phyloP scores from a whole-genome alignment of 2,329 filamentous ascomycete genomes.

The Sarocladiaceae sp. region DNA sequence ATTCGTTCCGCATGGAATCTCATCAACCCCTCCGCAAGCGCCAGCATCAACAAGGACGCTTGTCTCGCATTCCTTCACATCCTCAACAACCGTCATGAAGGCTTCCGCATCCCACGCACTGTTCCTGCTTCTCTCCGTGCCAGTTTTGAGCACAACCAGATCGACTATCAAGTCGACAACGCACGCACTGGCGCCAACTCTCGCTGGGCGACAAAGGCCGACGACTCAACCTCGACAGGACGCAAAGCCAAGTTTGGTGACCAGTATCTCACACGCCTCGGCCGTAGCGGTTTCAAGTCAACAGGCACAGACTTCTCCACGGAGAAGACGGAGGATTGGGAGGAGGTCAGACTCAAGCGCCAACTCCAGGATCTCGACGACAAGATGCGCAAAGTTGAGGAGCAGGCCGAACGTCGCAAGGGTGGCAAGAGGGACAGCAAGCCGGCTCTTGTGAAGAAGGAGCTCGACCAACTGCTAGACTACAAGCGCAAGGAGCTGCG shows the following conservation, averaged over 20 bases:
- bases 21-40: constrained; percentile 82
- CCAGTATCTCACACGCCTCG: constrained; percentile 87
- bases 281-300: constrained; percentile 75
- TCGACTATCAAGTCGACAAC: constrained; percentile 90
- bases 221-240: constrained; percentile 77
- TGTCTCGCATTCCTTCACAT: constrained; percentile 94
- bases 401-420: constrained; percentile 60
- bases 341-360: constrained; percentile 91
- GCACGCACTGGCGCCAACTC: constrained; percentile 60
- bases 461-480: constrained; percentile 89
- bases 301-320: constrained; percentile 86
- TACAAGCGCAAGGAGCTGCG: constrained; percentile 82
- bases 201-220: constrained; percentile 74
- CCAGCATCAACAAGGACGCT: constrained; percentile 90
- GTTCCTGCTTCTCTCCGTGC: constrained; percentile 88
- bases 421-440: constrained; percentile 69
- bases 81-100: constrained; percentile 91
- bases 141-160: constrained; percentile 92
- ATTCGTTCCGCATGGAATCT: constrained; percentile 94
- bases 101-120: constrained; percentile 85
- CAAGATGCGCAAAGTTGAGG: constrained; percentile 80
- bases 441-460: constrained; percentile 87
- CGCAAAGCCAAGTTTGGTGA: constrained; percentile 97
- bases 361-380: constrained; percentile 85
- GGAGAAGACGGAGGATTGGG: constrained; percentile 91